Evolutionary conservation across 441 rosid species (phyloP), one percentile per base, ranked within the genome.

Genomic region (Adansonia rubrostipa): DNA sequence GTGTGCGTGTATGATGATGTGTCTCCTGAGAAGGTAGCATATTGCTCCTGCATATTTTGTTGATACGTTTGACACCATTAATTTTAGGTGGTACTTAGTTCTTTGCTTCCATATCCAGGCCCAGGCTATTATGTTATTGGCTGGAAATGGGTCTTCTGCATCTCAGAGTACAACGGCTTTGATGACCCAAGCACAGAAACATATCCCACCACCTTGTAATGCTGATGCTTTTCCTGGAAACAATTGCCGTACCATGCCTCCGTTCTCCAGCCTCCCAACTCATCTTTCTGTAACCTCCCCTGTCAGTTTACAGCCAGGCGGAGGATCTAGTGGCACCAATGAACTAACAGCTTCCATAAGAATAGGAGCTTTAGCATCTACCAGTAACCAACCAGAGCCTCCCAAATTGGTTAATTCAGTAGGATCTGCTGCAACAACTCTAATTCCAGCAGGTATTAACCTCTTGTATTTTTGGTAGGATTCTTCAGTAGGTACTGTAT

Each of bases 51-150:
- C 44, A 10, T 51, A 5, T 15, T 28, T 71, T 50, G 53, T 48
- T 71, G 36, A 17, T 10, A 5, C n/a, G 28, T 7, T 71, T 33
- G 3, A 15, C 73, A 20, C 62, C 15, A 40, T 72, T 54, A 17
- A 54, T 20, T 50, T 70, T 70, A 6, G 20, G 42, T 22, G n/a
- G 51, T 53, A 24, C 62, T 19, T 65, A 58, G 33, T 77, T 57
- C 22, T 62, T 80, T 76, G 19, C 63, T 81, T 78, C 24, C 24
- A 3, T 78, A 9, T 71, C 44, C 80, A 90, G 92, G 94, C 94
- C 71, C 87, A 89, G 68, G 94, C 91, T 61, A 87, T 90, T 78
- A 89, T 90, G 94, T 80, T 86, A 78, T 79, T 89, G 80, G 94
- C 94, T 60, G 85, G 91, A 65, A 86, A 87, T 65, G 87, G 87